phyloP scores from a whole-genome alignment of 805 yeast genomes.

The Saturnispora halmiae region DNA sequence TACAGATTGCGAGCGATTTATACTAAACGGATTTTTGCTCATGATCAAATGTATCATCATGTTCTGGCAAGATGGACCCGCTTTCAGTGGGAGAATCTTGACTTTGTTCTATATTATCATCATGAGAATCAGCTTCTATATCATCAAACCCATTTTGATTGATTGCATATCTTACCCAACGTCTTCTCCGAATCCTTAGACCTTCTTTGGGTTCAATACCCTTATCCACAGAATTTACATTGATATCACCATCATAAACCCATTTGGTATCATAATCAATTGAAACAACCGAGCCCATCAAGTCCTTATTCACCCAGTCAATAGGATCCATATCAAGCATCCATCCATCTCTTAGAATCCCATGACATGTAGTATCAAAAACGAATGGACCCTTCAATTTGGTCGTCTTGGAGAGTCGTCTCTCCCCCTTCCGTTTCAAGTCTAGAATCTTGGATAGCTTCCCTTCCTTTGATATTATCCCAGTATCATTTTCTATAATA shows the following conservation, averaged over 20 bases:
- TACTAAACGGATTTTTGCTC: neutral
- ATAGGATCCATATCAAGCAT: constrained; percentile 52
- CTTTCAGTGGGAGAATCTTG: no score
- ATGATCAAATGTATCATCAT: neutral
- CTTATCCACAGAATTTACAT: no score
- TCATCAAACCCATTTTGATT: constrained; percentile 19
- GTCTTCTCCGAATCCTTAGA: constrained; percentile 44
- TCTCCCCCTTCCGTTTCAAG: no score
- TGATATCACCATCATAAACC: constrained; percentile 81
- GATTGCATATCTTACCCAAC: constrained; percentile 50
- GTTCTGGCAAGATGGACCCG: no score
- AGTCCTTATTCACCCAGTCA: constrained; percentile 50
- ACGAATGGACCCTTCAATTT: no score
- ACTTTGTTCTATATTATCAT: constrained; percentile 13
- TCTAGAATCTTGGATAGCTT: no score
- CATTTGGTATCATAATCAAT: constrained; percentile 73
- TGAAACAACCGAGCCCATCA: constrained; percentile 42
- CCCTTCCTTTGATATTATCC: constrained; percentile 7
- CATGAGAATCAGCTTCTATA: constrained; percentile 4
- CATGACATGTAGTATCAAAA: neutral
- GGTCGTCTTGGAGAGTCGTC: no score
- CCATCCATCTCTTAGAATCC: constrained; percentile 40
- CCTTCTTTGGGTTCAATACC: constrained; percentile 17
- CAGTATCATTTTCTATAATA: constrained; percentile 9
- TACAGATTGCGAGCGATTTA: neutral